Conservation (phyloP, 371 early-diverging fungal genomes). For the Coemansia sp. region DNA sequence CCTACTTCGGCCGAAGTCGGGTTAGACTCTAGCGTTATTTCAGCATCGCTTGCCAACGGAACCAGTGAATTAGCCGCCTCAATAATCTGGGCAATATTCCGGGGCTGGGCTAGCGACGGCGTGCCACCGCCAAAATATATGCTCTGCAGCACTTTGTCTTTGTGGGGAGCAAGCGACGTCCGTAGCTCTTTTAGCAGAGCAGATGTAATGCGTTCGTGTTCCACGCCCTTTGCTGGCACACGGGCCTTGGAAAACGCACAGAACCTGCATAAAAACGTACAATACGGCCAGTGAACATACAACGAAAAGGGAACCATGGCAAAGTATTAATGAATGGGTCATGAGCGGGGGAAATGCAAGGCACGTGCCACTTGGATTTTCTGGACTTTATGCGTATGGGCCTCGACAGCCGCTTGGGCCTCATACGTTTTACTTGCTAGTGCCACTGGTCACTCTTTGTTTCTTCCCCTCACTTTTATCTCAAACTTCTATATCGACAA, state of each 20-base stretch:
- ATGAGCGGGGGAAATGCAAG: neutral
- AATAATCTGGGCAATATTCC: constrained; percentile 48
- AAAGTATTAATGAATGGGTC: neutral
- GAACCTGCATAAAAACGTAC: constrained; percentile 80
- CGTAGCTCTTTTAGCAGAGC: constrained; percentile 58
- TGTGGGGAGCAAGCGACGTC: constrained; percentile 47
- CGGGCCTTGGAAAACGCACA: constrained; percentile 86
- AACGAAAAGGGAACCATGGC: constrained; percentile 57
- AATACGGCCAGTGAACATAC: constrained; percentile 87
- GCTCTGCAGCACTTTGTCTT: constrained; percentile 54
- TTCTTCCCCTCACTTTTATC: neutral
- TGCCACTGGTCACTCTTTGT: neutral
- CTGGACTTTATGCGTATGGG: neutral
- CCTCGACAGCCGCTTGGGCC: neutral
- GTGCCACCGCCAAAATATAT: constrained; percentile 84
- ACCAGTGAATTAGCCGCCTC: constrained; percentile 50
- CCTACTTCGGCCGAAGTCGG: constrained; percentile 39
- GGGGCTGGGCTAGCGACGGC: constrained; percentile 59
- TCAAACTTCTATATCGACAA: neutral
- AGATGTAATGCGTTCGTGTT: constrained; percentile 57
- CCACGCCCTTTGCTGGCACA: constrained; percentile 54
- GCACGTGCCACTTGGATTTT: neutral
- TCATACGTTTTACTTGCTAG: neutral
- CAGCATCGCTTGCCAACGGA: constrained; percentile 51
- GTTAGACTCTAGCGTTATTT: constrained; percentile 59